Evolutionary conservation across 805 yeast species (phyloP), one percentile per base, ranked within the genome.

Genomic region (Saturnispora quitensis): DNA sequence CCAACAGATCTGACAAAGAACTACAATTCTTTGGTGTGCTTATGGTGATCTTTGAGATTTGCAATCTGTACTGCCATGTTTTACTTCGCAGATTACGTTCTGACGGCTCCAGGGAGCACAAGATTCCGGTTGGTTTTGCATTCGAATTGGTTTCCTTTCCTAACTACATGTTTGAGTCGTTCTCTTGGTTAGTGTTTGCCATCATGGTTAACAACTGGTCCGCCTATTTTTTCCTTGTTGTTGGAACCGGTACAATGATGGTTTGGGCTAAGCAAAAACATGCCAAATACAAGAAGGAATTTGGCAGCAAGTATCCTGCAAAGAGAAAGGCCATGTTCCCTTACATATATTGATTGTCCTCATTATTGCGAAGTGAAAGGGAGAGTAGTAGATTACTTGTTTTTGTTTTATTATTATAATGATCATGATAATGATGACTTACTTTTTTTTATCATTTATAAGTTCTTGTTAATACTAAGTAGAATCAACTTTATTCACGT

Each of bases 191-290:
- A 1, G 68, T 76, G 27, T 81, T 83, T 61, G 79, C 91, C 20
- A 53, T 89, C 27, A 72, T 89, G 63, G 82, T 80, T 59, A 84
- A 89, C 56, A 89, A 89, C 70, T 74, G 91, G 78, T 76, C 89
- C 35, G 77, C 91, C 33, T 75, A 82, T 63, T 61, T 87, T 22
- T 93, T 93, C 71, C 71, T 82, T 48, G 59, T 73, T 18, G 87
- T 88, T 47, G 84, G 93, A 47, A 72, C 86, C 13, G 76, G 67
- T 40, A 97, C 93, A 66, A 91, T 93, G 98, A 83, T 78, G 71
- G 59, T 80, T 50, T 91, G 98, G 97, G 97, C 98, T 22, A 75
- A 79, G 53, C 83, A 88, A 73, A 90, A 89, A 67, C 95, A 91
- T 69, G 73, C 72, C 60, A 73, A 81, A 51, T 85, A 83, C 65